These are phyloP conservation scores for Sistotremastrum niveocremeum DNA, from an alignment of 768 basidiomycete genomes.

Conservation along the genomic window DNA sequence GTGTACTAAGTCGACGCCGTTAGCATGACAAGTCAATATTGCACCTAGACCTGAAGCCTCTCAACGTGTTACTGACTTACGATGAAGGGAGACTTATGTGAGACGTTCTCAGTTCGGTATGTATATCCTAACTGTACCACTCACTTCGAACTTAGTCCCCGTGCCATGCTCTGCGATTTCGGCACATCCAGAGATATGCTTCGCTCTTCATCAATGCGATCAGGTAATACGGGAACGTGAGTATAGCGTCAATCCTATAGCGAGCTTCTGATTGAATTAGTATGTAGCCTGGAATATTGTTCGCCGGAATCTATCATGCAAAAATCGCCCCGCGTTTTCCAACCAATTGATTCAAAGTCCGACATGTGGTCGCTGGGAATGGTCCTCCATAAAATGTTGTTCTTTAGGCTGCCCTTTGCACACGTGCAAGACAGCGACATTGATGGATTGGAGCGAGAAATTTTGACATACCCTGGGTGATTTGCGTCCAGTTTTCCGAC, in stretches of 20 bases:
- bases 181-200: constrained; percentile 91
- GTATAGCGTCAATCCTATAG: constrained; percentile 16
- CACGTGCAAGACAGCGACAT: constrained; percentile 55
- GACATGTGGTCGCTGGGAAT: constrained; percentile 98
- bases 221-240: constrained; percentile 92
- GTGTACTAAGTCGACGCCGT: constrained; percentile 2
- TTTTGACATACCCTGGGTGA: constrained; percentile 62
- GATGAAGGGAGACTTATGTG: constrained; percentile 77
- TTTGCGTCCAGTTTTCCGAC: constrained; percentile 8
- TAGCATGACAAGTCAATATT: constrained; percentile 77
- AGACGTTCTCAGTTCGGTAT: constrained; percentile 12
- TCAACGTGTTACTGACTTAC: constrained; percentile 86
- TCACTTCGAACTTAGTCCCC: constrained; percentile 39
- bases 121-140: constrained; percentile 1
- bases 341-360: constrained; percentile 70
- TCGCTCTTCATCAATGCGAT: constrained; percentile 47
- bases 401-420: constrained; percentile 78
- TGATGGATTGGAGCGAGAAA: constrained; percentile 57
- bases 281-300: constrained; percentile 63
- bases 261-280: neutral
- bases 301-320: constrained; percentile 79
- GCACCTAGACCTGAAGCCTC: constrained; percentile 89
- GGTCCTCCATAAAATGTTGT: constrained; percentile 87
- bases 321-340: constrained; percentile 46
- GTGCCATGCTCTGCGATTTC: constrained; percentile 92